Conservation (phyloP, 805 yeast genomes). For the Sugiyamaella smithiae region DNA sequence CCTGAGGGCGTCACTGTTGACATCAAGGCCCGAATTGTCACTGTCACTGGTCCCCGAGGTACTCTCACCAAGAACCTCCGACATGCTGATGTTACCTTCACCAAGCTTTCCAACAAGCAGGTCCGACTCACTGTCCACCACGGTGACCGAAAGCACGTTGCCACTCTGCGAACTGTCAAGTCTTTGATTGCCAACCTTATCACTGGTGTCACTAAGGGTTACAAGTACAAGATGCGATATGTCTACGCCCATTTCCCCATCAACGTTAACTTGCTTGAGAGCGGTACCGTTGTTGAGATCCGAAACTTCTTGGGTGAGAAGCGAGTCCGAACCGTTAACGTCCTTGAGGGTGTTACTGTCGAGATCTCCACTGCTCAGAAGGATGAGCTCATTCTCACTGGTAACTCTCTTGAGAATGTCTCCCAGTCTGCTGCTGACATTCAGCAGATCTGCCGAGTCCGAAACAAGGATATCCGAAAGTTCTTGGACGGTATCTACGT, state of each 20-base stretch:
- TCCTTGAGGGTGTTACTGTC: conserved; percentile 85
- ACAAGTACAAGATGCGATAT: conserved; percentile 99
- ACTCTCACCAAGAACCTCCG: conserved; percentile 81
- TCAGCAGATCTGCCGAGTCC: conserved; percentile 96
- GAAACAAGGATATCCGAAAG: conserved; percentile 99
- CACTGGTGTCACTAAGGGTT: conserved; percentile 99
- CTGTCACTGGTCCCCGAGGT: conserved; percentile 98
- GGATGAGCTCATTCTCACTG: conserved; percentile 90
- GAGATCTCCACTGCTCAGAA: conserved; percentile 80
- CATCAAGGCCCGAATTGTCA: conserved; percentile 87
- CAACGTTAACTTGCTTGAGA: conserved; percentile 87
- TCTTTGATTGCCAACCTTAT: conserved; percentile 90
- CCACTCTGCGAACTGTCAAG: conserved; percentile 98
- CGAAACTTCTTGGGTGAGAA: conserved; percentile 99
- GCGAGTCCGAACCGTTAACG: conserved; percentile 85
- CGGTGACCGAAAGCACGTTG: conserved; percentile 99
- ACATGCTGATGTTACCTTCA: conserved; percentile 93
- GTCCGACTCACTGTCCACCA: conserved; percentile 92
- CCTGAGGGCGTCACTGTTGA: conserved; percentile 92
- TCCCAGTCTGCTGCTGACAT: conserved; percentile 98
- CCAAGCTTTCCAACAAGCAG: conserved; percentile 63
- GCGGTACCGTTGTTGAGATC: conserved; percentile 84
- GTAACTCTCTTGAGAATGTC: conserved; percentile 96
- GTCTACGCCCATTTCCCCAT: conserved; percentile 99
- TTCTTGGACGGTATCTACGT: conserved; percentile 99